These are phyloP conservation scores for Neoascochyta sp. DNA, from an alignment of 2,329 filamentous ascomycete species.

Conservation along the genomic window DNA sequence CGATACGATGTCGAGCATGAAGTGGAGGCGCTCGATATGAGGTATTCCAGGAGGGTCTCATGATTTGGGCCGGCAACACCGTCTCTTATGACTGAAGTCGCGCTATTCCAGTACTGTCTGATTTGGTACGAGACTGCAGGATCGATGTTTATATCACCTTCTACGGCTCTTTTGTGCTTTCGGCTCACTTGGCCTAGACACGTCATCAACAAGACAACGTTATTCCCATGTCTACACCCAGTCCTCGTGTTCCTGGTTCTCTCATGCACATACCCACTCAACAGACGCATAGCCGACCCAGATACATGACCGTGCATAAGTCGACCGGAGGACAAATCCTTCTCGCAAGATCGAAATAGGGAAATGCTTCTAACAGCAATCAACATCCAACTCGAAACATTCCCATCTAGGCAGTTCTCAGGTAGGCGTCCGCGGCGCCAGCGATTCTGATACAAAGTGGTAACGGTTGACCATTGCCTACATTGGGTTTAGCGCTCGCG, in stretches of 20 bases:
- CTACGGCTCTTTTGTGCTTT: background rate
- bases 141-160: too few relatives aligned
- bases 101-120: too few relatives aligned
- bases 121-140: too few relatives aligned
- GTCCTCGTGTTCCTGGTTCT: constrained; percentile 1
- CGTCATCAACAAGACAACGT: background rate
- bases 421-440: too few relatives aligned
- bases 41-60: constrained; percentile 12
- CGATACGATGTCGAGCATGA: constrained; percentile 21
- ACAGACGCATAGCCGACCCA: too few relatives aligned
- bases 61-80: constrained; percentile 1
- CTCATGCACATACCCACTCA: too few relatives aligned
- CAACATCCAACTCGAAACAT: constrained; percentile 11
- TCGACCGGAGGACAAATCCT: too few relatives aligned
- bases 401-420: constrained; percentile 9
- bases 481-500: constrained; percentile 1
- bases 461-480: constrained; percentile 6
- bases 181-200: background rate
- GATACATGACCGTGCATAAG: too few relatives aligned
- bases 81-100: background rate
- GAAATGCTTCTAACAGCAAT: constrained; percentile 21
- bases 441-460: constrained; percentile 1
- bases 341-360: constrained; percentile 10
- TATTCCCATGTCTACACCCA: background rate
- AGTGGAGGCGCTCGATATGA: constrained; percentile 22